Percentiles rank a stretch among this genome's conserved stretches.
Conservation (phyloP, 2,329 filamentous ascomycete genomes). For the Helotiales sp. region DNA sequence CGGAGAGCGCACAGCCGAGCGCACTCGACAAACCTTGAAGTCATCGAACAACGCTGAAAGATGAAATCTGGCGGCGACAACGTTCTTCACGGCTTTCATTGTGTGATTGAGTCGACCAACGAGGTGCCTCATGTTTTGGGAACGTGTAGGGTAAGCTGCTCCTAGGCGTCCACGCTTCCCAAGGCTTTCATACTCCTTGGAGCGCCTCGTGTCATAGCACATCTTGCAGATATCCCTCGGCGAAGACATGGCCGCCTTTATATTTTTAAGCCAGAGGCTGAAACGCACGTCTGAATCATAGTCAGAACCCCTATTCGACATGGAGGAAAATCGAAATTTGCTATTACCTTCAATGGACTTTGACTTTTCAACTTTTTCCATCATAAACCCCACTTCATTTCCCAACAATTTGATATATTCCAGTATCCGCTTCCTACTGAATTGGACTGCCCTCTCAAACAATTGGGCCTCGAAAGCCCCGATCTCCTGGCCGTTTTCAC, state of each 20-base stretch:
- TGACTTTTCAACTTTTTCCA: neutral
- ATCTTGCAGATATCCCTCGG: conserved; percentile 2
- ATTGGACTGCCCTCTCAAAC: neutral
- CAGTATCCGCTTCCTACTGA: neutral
- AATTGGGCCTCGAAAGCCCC: neutral
- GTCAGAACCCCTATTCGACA: neutral
- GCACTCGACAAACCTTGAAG: conserved; percentile 27
- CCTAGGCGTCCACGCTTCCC: neutral
- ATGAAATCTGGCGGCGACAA: conserved; percentile 37
- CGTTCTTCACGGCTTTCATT: conserved; percentile 39
- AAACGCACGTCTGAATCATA: neutral
- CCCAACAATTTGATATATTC: neutral
- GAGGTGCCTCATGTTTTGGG: conserved; percentile 39
- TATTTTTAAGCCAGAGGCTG: neutral
- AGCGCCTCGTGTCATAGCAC: conserved; percentile 3
- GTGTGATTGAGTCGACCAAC: conserved; percentile 48
- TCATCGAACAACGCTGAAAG: conserved; percentile 37
- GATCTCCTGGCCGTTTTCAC: neutral
- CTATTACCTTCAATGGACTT: neutral
- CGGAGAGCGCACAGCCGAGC: neutral
- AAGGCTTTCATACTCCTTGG: neutral
- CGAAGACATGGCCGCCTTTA: neutral
- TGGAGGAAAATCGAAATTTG: neutral
- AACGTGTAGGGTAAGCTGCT: conserved; percentile 14
- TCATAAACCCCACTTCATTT: neutral